These are phyloP conservation scores for Solanum chilense DNA, from an alignment of 257 asterid genomes.

Conservation along the genomic window DNA sequence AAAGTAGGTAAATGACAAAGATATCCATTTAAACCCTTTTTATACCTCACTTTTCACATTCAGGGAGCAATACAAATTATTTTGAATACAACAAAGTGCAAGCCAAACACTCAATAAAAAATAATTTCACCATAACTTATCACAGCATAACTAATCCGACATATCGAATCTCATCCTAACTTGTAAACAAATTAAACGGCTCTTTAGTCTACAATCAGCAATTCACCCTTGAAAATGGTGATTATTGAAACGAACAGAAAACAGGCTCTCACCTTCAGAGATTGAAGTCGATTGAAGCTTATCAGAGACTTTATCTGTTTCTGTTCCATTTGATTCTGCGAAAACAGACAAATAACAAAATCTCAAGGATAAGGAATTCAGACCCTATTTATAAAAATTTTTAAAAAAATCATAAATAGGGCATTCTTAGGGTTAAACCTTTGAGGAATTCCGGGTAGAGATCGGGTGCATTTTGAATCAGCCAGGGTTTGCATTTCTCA, in stretches of 20 bases:
- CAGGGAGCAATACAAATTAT: too few relatives aligned
- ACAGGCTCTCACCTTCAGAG: slow-evolving; percentile 30
- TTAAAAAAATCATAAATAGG: not conserved
- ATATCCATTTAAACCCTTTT: too few relatives aligned
- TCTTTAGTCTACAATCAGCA: not conserved
- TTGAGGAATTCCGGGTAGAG: slow-evolving; percentile 75
- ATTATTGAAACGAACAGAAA: not conserved
- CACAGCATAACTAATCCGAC: too few relatives aligned
- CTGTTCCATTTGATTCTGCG: slow-evolving; percentile 50
- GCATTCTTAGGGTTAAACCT: slow-evolving; percentile 25
- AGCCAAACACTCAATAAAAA: too few relatives aligned
- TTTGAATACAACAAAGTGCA: too few relatives aligned
- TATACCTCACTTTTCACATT: too few relatives aligned
- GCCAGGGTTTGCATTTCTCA: slow-evolving; percentile 95
- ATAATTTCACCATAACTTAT: too few relatives aligned
- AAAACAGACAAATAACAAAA: not conserved
- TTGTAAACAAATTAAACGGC: too few relatives aligned
- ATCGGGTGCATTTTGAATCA: slow-evolving; percentile 63
- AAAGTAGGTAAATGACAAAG: too few relatives aligned
- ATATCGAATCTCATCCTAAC: too few relatives aligned
- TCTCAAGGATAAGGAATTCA: not conserved
- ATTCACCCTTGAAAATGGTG: not conserved
- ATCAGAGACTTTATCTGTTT: slow-evolving; percentile 56
- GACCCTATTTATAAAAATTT: not conserved
- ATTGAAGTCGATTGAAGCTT: slow-evolving; percentile 80